A percentile compares a stretch with the other conserved stretches of the same genome.
Evolutionary conservation across 108 stramenopile species (phyloP).

Genomic region (Cyclotella sp.): DNA sequence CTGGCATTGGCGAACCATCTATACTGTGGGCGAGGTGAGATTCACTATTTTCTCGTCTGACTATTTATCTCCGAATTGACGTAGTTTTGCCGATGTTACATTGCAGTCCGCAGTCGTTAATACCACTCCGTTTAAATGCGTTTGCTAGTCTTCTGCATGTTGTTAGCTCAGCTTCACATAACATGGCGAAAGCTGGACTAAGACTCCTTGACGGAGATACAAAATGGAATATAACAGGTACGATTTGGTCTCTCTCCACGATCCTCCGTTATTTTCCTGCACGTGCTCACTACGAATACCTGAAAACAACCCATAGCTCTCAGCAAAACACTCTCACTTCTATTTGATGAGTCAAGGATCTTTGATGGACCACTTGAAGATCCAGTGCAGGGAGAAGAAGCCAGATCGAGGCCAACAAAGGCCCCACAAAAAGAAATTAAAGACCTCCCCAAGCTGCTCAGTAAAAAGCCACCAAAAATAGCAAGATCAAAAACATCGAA

Average conservation of each 20-base stretch:
- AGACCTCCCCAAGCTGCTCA: neutral
- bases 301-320: slow-evolving; percentile 22
- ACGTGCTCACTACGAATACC: neutral
- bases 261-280: neutral
- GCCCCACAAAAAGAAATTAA: slow-evolving; percentile 14
- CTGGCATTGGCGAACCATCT: slow-evolving; percentile 71
- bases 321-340: slow-evolving; percentile 56
- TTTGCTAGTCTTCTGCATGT: slow-evolving; percentile 78
- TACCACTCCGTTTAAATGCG: slow-evolving; percentile 80
- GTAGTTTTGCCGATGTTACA: neutral
- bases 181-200: slow-evolving; percentile 72
- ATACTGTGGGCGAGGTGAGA: slow-evolving; percentile 72
- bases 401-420: slow-evolving; percentile 2
- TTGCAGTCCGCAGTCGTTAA: slow-evolving; percentile 66
- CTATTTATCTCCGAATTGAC: neutral
- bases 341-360: slow-evolving; percentile 72
- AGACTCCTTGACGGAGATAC: slow-evolving; percentile 72
- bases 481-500: slow-evolving; percentile 23
- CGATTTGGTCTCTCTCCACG: neutral
- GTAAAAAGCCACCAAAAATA: slow-evolving; percentile 6
- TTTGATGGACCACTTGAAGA: slow-evolving; percentile 47
- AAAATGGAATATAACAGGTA: slow-evolving; percentile 67
- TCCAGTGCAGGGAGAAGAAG: neutral
- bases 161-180: slow-evolving; percentile 66
- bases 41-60: neutral